Conservation (phyloP, 805 yeast genomes). For the Hanseniaspora occidentalis region DNA sequence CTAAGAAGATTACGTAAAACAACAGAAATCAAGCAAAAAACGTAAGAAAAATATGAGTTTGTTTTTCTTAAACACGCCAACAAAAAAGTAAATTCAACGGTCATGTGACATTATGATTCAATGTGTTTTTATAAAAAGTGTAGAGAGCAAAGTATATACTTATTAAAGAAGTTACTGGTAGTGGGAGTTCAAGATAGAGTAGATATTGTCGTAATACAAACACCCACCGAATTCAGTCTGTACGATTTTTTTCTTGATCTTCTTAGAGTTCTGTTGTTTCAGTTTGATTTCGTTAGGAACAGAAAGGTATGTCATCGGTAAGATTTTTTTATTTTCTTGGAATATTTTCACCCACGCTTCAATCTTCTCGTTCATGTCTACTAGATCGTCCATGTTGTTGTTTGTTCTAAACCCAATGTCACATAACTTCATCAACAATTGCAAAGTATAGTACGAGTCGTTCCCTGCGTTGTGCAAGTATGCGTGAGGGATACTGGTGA, state of each 20-base stretch:
- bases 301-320: slow-evolving; percentile 20
- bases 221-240: slow-evolving; percentile 1
- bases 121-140: no score
- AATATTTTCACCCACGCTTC: slow-evolving; percentile 14
- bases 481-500: slow-evolving; percentile 42
- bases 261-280: slow-evolving; percentile 4
- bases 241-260: slow-evolving; percentile 2
- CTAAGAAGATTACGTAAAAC: no score
- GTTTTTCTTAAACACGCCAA: no score
- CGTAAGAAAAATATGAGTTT: no score
- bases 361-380: slow-evolving; percentile 10
- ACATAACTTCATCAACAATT: slow-evolving; percentile 36
- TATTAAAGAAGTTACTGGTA: no score
- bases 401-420: slow-evolving; percentile 28
- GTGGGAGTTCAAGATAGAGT: no score
- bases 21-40: no score
- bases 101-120: no score
- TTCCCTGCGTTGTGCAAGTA: slow-evolving; percentile 61
- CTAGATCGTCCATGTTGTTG: slow-evolving; percentile 17
- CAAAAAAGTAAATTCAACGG: no score
- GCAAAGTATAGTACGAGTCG: slow-evolving; percentile 52
- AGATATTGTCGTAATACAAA: not conserved
- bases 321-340: slow-evolving; percentile 14
- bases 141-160: no score
- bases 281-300: slow-evolving; percentile 5